Conservation (phyloP, 305 asterid genomes). For the Coffea humblotiana region DNA sequence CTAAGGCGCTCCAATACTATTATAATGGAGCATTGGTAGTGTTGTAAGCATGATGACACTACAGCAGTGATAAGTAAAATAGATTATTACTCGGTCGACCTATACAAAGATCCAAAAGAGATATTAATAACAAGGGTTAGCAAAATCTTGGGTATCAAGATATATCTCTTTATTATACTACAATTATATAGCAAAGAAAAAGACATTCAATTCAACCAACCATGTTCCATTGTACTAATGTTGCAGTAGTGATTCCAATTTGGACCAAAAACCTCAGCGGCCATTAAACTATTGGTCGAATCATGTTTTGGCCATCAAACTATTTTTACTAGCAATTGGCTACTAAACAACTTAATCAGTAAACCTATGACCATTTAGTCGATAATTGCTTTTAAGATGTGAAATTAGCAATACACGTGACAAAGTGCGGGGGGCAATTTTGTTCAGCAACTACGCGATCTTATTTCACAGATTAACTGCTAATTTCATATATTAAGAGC, state of each 20-base stretch:
- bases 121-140: neutral
- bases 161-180: neutral
- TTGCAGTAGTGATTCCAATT: neutral
- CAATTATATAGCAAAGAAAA: neutral
- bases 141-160: neutral
- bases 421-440: no score
- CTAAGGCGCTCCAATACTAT: neutral
- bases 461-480: no score
- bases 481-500: no score
- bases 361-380: no score
- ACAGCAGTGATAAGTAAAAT: neutral
- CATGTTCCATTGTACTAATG: neutral
- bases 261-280: no score
- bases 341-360: no score
- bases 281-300: no score
- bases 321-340: no score
- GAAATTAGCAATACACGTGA: no score
- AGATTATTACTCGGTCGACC: neutral
- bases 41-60: conserved; percentile 1
- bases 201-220: neutral
- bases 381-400: no score
- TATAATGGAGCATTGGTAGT: neutral
- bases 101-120: neutral
- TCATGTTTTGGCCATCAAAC: no score
- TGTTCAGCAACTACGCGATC: no score